These are phyloP conservation scores for Zostera marina DNA, from an alignment of 116 monocot species.

Conservation along the genomic window DNA sequence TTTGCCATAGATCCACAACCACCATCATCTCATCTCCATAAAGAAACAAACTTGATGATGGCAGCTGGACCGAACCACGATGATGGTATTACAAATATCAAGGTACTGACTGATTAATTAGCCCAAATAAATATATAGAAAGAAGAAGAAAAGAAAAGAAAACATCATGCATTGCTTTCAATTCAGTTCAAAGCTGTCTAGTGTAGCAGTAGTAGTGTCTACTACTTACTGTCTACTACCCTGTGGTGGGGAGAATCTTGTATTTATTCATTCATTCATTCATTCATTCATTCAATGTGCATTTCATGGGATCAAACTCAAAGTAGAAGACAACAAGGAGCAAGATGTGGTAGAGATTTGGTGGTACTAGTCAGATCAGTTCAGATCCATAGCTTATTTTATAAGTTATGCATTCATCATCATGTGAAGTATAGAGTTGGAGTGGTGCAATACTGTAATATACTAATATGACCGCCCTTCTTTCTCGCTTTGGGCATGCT, in stretches of 20 bases:
- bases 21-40: background rate
- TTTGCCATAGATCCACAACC: background rate
- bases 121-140: background rate
- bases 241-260: no score
- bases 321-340: background rate
- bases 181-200: no score
- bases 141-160: no score
- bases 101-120: background rate
- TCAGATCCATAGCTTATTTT: background rate
- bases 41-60: background rate
- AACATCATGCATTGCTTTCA: background rate
- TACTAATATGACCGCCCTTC: background rate
- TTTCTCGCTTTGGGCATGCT: background rate
- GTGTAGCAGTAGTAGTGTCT: no score
- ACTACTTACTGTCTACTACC: no score
- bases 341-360: background rate
- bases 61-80: background rate
- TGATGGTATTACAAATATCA: background rate
- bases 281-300: no score
- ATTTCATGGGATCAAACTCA: background rate
- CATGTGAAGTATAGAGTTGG: background rate
- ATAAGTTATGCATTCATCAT: background rate
- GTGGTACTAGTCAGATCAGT: background rate
- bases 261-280: no score
- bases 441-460: conserved; percentile 1